Evolutionary conservation across 1,139 yeast species (phyloP).

Genomic region (Kurtzmaniella quercitrusa): DNA sequence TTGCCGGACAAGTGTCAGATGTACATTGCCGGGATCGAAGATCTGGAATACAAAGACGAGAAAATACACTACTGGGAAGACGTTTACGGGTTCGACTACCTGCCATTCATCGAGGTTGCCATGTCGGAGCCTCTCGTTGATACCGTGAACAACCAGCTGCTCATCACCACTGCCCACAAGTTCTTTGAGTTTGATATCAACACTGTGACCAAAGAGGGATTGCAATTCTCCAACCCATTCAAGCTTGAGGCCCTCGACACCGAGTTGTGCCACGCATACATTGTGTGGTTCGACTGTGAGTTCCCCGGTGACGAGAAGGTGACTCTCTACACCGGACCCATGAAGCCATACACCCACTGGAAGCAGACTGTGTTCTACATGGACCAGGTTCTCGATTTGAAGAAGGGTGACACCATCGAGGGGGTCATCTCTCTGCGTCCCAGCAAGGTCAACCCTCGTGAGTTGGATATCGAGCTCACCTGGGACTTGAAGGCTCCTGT

Average conservation of each 20-base stretch:
- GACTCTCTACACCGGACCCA: constrained; percentile 76
- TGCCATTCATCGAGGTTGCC: constrained; percentile 67
- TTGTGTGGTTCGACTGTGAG: constrained; percentile 93
- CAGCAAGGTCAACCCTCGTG: constrained; percentile 76
- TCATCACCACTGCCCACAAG: constrained; percentile 67
- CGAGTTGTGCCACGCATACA: constrained; percentile 82
- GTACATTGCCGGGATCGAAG: constrained; percentile 92
- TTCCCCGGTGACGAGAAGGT: constrained; percentile 66
- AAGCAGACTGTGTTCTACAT: constrained; percentile 95
- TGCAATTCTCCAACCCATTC: constrained; percentile 69
- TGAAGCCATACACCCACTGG: constrained; percentile 87
- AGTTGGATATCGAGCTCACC: constrained; percentile 62
- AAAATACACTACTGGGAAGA: constrained; percentile 95
- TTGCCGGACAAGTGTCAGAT: constrained; percentile 94
- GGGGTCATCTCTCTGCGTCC: constrained; percentile 78
- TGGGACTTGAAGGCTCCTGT: constrained; percentile 60
- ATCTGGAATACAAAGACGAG: constrained; percentile 88
- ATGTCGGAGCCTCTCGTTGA: constrained; percentile 95
- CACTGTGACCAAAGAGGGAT: constrained; percentile 78
- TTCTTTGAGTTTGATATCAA: constrained; percentile 84
- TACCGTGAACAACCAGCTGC: constrained; percentile 75
- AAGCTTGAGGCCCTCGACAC: constrained; percentile 68
- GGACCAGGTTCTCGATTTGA: constrained; percentile 73
- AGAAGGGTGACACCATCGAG: constrained; percentile 68
- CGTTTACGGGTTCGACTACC: constrained; percentile 93